Conservation (phyloP, 2,329 filamentous ascomycete species). For the Epichloe amarillans region DNA sequence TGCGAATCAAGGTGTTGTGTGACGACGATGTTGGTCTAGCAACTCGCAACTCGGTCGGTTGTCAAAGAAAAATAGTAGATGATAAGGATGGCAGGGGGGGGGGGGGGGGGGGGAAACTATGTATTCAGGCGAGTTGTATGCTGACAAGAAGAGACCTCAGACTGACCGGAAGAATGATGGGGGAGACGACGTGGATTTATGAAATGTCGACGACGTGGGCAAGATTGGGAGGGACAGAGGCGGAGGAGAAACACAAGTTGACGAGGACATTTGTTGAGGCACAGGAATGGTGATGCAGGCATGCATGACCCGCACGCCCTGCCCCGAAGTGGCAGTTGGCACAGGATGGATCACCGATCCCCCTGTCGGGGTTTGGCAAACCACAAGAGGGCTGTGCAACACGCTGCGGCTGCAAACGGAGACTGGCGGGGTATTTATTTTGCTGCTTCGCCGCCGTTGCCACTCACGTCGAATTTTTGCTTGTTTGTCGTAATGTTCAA, state of each 20-base stretch:
- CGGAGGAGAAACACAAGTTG: not conserved
- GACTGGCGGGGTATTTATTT: not conserved
- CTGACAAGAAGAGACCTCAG: not conserved
- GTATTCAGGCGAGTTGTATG: not conserved
- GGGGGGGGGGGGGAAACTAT: not conserved
- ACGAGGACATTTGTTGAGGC: not conserved
- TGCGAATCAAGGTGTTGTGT: not conserved
- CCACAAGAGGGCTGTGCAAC: not conserved
- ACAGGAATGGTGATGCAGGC: not conserved
- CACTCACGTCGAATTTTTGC: not conserved
- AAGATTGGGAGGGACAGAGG: not conserved
- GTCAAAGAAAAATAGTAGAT: not conserved
- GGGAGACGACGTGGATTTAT: constrained; percentile 1
- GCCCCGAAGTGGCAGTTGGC: constrained; percentile 6
- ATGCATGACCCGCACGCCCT: not conserved
- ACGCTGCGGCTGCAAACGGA: not conserved
- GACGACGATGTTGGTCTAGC: not conserved
- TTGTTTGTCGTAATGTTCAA: too few species aligned
- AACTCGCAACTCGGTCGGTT: not conserved
- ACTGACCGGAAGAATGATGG: not conserved
- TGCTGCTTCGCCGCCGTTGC: not conserved
- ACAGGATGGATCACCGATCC: not conserved
- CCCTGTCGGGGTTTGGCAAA: not conserved
- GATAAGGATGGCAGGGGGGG: not conserved
- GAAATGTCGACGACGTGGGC: constrained; percentile 1